Conservation (phyloP, 2,329 filamentous ascomycete species). For the Penicillium sp. region DNA sequence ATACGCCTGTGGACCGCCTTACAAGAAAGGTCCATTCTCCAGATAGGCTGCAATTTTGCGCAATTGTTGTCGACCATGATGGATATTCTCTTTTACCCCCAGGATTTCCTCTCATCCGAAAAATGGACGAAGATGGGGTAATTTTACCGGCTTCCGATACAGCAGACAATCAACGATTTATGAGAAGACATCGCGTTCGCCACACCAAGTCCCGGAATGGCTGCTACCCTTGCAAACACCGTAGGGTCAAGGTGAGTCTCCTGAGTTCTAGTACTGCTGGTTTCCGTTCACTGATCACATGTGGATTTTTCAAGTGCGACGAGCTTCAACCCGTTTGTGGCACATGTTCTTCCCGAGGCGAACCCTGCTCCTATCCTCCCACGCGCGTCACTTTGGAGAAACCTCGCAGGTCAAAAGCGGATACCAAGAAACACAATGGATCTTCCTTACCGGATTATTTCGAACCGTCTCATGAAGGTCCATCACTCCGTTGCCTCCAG, state of each 20-base stretch:
- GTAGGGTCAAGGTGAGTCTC: not conserved
- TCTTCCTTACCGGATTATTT: not conserved
- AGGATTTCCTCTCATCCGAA: too few relatives aligned
- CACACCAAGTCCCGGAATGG: conserved; percentile 2
- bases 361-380: not conserved
- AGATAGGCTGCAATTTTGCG: conserved; percentile 1
- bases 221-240: not conserved
- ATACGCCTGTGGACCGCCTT: not conserved
- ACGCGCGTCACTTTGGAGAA: not conserved
- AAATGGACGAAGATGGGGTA: not conserved
- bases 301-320: not conserved
- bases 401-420: not conserved
- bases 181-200: not conserved
- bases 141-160: not conserved
- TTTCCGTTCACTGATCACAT: not conserved
- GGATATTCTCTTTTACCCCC: not conserved
- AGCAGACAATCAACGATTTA: not conserved
- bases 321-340: not conserved
- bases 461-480: not conserved
- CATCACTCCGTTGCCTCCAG: not conserved
- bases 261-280: not conserved
- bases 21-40: too few relatives aligned
- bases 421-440: not conserved
- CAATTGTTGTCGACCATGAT: not conserved
- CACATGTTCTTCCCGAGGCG: conserved; percentile 1